A percentile compares a stretch with the other conserved stretches of the same genome.
Conservation (phyloP, 176 grass and related monocot genomes). For the Eremochloa ophiuroides region DNA sequence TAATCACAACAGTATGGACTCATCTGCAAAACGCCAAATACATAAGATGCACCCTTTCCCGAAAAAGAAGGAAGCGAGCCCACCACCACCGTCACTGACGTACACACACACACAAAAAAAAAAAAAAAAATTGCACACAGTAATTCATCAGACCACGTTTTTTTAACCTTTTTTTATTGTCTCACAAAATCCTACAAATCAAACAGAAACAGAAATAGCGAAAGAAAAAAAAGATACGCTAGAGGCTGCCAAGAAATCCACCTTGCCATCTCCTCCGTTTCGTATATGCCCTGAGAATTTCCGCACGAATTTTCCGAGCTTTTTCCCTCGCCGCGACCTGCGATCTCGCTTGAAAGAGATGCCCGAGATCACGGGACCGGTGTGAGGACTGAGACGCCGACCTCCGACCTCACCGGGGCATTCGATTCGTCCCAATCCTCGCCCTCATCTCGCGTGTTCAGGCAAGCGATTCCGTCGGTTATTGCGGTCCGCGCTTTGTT, state of each 20-base stretch:
- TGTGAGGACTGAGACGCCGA: not conserved
- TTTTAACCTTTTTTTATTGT: not conserved
- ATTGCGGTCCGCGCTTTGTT: not conserved
- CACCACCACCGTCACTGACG: not conserved
- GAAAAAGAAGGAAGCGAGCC: not conserved
- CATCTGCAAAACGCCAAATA: no score
- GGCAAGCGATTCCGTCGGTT: conserved; percentile 8
- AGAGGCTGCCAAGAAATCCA: conserved; percentile 21
- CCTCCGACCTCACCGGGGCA: not conserved
- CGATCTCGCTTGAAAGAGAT: conserved; percentile 11
- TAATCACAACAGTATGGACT: no score
- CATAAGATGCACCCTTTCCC: no score
- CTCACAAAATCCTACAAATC: not conserved
- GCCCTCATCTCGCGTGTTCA: conserved; percentile 18
- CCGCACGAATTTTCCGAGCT: not conserved
- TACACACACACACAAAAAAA: no score
- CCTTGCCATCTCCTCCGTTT: conserved; percentile 35
- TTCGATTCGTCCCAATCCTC: conserved; percentile 14
- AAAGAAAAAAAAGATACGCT: not conserved
- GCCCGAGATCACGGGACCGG: conserved; percentile 30
- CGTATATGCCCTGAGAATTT: not conserved
- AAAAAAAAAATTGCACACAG: not conserved
- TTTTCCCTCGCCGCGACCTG: not conserved
- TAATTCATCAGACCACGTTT: not conserved
- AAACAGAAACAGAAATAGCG: not conserved